Evolutionary conservation across 306 rosid genomes (phyloP).

Genomic region (Alnus glutinosa): DNA sequence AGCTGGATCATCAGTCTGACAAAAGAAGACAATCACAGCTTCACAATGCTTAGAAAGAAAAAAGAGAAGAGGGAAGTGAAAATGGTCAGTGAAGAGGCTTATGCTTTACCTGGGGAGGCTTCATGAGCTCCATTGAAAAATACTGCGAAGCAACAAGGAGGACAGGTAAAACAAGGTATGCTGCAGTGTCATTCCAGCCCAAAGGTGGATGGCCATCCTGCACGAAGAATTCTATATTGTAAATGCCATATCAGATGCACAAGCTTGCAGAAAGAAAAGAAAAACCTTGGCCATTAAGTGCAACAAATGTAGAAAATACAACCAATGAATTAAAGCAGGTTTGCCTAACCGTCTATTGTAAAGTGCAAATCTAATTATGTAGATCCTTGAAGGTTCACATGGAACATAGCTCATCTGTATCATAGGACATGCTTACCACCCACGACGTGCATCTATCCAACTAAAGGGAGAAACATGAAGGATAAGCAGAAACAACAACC

Average conservation of each 20-base stretch:
- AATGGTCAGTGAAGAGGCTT: slow-evolving; percentile 11
- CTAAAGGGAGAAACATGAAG: neutral
- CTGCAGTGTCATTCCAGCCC: slow-evolving; percentile 91
- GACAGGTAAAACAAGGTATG: slow-evolving; percentile 91
- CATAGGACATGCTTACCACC: neutral
- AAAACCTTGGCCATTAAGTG: slow-evolving; percentile 15
- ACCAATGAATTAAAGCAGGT: slow-evolving; percentile 15
- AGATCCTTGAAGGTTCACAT: neutral
- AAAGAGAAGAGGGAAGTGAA: slow-evolving; percentile 21
- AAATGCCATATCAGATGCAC: slow-evolving; percentile 10
- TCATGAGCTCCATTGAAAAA: slow-evolving; percentile 96
- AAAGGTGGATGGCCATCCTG: slow-evolving; percentile 99
- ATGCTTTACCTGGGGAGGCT: slow-evolving; percentile 86
- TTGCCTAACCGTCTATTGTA: neutral
- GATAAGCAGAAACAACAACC: neutral
- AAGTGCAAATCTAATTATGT: neutral
- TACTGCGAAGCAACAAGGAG: slow-evolving; percentile 85
- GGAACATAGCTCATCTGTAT: neutral
- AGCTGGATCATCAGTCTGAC: slow-evolving; percentile 87
- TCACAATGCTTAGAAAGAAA: slow-evolving; percentile 18
- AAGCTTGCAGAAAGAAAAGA: neutral
- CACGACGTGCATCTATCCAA: slow-evolving; percentile 11
- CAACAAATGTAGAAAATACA: slow-evolving; percentile 2
- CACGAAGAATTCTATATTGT: slow-evolving; percentile 27
- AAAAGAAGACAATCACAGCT: slow-evolving; percentile 42